These are phyloP conservation scores for Crithidia thermophila DNA, from an alignment of 208 protist genomes.

Conservation along the genomic window DNA sequence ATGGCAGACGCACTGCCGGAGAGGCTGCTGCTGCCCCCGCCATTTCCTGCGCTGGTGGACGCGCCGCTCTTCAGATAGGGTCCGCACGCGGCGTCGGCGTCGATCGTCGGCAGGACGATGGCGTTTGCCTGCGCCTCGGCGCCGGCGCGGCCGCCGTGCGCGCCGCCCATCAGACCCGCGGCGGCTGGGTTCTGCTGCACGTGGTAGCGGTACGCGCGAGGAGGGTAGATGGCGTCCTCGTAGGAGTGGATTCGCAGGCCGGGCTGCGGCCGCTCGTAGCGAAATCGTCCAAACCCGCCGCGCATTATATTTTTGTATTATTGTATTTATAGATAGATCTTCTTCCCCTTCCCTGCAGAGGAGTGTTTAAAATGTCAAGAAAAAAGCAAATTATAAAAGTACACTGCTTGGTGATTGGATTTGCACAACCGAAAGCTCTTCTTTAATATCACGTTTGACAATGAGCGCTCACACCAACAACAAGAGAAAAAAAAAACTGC, in stretches of 20 bases:
- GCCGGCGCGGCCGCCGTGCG: not conserved
- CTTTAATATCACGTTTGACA: no score
- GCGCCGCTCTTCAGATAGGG: constrained; percentile 17
- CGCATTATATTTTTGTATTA: no score
- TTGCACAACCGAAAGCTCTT: no score
- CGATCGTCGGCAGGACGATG: constrained; percentile 74
- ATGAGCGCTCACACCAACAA: no score
- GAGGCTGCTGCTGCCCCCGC: constrained; percentile 5
- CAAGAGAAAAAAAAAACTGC: no score
- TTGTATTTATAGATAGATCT: no score
- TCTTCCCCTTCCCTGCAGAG: not conserved
- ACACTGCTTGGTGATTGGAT: no score
- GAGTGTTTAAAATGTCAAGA: not conserved
- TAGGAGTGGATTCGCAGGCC: constrained; percentile 50
- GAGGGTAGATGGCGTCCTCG: constrained; percentile 68
- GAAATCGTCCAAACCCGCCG: constrained; percentile 29
- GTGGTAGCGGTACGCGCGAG: constrained; percentile 76
- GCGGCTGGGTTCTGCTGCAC: constrained; percentile 26
- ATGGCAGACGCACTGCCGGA: constrained; percentile 1
- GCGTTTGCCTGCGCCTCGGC: constrained; percentile 7
- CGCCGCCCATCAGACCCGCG: not conserved
- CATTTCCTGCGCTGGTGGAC: constrained; percentile 10
- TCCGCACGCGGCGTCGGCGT: constrained; percentile 57
- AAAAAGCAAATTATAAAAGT: not conserved
- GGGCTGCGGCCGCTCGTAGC: constrained; percentile 33